Conservation (phyloP, 2,329 filamentous ascomycete genomes). For the Chrysoporthe cubensis region DNA sequence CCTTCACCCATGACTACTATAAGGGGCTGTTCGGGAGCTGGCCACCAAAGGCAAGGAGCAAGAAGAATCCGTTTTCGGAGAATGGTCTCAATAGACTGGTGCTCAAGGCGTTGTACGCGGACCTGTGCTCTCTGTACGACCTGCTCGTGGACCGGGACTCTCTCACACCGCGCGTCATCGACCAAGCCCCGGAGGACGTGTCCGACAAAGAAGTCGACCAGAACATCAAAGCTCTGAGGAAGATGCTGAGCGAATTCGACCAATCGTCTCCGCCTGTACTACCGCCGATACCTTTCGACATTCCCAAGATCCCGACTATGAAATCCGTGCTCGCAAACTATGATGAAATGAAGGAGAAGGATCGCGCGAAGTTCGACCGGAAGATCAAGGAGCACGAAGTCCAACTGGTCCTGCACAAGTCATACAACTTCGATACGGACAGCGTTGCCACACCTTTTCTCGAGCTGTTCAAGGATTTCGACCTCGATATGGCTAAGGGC, state of each 20-base stretch:
- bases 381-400: constrained; percentile 81
- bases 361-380: constrained; percentile 72
- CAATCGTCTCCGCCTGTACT: constrained; percentile 85
- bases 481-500: constrained; percentile 67
- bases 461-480: constrained; percentile 71
- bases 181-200: constrained; percentile 60
- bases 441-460: constrained; percentile 64
- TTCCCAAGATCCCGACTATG: constrained; percentile 76
- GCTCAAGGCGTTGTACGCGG: constrained; percentile 79
- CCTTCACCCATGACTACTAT: constrained; percentile 71
- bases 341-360: constrained; percentile 68
- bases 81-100: constrained; percentile 85
- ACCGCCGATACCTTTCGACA: constrained; percentile 88
- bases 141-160: constrained; percentile 79
- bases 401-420: constrained; percentile 74
- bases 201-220: constrained; percentile 53
- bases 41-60: constrained; percentile 89
- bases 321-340: constrained; percentile 67
- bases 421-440: constrained; percentile 78
- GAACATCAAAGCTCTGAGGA: constrained; percentile 71
- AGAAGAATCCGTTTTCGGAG: constrained; percentile 88
- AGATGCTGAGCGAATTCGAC: constrained; percentile 86
- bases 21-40: constrained; percentile 67
- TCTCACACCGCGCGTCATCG: constrained; percentile 77
- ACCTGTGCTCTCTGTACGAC: constrained; percentile 87